Evolutionary conservation across 1,139 yeast species (phyloP).

Genomic region (Hyphopichia buzzinii): DNA sequence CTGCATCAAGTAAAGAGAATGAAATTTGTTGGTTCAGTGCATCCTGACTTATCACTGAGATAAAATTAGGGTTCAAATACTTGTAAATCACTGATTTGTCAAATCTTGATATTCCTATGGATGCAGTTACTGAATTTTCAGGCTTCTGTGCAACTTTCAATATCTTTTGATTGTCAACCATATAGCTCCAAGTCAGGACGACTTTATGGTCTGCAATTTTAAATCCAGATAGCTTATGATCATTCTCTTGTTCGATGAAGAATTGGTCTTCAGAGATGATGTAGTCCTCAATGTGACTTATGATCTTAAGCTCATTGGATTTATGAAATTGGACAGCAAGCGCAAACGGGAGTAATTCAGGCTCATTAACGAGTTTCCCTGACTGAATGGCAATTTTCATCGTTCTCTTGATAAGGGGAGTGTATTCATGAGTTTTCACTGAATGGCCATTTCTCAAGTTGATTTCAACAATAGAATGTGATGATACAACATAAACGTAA

Average conservation of each 20-base stretch:
- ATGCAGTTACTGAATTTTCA: conserved; percentile 47
- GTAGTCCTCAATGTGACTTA: neutral
- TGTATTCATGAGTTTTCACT: neutral
- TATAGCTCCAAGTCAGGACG: conserved; percentile 30
- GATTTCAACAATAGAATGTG: conserved; percentile 15
- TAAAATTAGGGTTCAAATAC: conserved; percentile 70
- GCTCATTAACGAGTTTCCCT: conserved; percentile 9
- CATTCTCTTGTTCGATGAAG: conserved; percentile 14
- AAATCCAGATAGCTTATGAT: conserved; percentile 21
- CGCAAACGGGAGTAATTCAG: conserved; percentile 2
- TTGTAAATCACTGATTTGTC: conserved; percentile 80
- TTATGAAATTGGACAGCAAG: conserved; percentile 6
- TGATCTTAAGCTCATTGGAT: conserved; percentile 1
- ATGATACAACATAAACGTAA: conserved; percentile 21
- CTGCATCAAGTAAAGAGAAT: conserved; percentile 60
- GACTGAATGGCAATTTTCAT: conserved; percentile 7
- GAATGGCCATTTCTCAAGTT: conserved; percentile 26
- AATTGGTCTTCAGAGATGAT: conserved; percentile 11
- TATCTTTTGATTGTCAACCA: conserved; percentile 13
- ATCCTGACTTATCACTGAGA: conserved; percentile 53
- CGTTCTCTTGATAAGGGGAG: conserved; percentile 7
- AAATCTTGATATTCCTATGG: conserved; percentile 69
- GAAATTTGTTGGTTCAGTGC: conserved; percentile 25
- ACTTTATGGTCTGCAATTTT: conserved; percentile 15
- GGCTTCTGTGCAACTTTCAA: conserved; percentile 26